phyloP scores from a whole-genome alignment of 2,329 filamentous ascomycete species.

The Grosmannia serpens region DNA sequence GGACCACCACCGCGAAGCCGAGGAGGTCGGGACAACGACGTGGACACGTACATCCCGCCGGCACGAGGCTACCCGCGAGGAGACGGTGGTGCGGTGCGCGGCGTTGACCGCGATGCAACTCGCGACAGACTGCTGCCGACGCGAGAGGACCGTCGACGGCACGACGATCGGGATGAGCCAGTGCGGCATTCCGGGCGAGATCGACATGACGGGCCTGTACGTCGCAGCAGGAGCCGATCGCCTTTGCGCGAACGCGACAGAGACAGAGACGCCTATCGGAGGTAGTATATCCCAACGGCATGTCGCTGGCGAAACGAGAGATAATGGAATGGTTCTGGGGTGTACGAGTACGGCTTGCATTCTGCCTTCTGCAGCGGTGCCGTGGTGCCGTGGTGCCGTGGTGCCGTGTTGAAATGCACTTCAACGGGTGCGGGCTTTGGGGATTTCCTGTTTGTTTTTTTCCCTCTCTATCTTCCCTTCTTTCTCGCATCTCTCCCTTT shows the following conservation, averaged over 20 bases:
- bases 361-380: not conserved
- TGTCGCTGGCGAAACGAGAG: not conserved
- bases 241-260: conserved; percentile 16
- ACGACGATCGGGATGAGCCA: conserved; percentile 29
- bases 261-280: conserved; percentile 1
- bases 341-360: not conserved
- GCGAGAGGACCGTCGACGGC: conserved; percentile 27
- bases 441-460: no score
- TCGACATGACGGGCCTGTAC: conserved; percentile 22
- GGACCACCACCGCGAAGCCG: conserved; percentile 13
- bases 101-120: not conserved
- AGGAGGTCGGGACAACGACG: conserved; percentile 11
- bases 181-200: conserved; percentile 12
- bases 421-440: not conserved
- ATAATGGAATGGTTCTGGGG: not conserved
- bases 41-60: conserved; percentile 39
- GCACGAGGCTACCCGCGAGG: conserved; percentile 21
- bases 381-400: no score
- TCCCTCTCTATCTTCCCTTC: not conserved
- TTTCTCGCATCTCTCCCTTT: no score
- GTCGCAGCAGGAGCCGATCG: conserved; percentile 35
- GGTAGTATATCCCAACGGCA: not conserved
- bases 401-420: not conserved
- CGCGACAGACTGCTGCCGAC: conserved; percentile 14
- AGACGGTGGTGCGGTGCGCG: not conserved